Conservation (phyloP, 2,329 filamentous ascomycete genomes). For the Setomelanomma holmii region DNA sequence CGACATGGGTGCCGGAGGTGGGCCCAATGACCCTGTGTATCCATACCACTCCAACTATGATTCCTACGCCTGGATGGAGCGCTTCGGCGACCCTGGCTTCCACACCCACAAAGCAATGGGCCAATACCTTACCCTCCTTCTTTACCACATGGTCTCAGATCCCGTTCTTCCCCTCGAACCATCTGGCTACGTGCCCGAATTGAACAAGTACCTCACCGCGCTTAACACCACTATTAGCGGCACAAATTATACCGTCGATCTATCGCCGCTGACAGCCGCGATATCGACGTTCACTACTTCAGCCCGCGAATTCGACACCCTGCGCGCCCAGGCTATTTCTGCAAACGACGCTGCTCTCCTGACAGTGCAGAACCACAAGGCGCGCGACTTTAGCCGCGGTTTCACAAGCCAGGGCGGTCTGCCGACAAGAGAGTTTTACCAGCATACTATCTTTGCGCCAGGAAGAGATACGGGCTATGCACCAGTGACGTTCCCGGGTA, state of each 20-base stretch:
- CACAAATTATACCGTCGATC: slow-evolving; percentile 41
- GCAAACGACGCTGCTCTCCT: slow-evolving; percentile 38
- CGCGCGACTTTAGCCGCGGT: slow-evolving; percentile 54
- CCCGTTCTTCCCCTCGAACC: slow-evolving; percentile 50
- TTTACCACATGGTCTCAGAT: slow-evolving; percentile 52
- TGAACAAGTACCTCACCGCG: slow-evolving; percentile 45
- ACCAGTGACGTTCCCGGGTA: slow-evolving; percentile 47
- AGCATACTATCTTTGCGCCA: slow-evolving; percentile 57
- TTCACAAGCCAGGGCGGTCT: slow-evolving; percentile 57
- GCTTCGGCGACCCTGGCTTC: slow-evolving; percentile 60
- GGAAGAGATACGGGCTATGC: slow-evolving; percentile 52
- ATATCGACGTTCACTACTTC: slow-evolving; percentile 47
- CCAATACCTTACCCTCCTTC: slow-evolving; percentile 53
- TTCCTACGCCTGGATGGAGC: slow-evolving; percentile 60
- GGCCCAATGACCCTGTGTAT: slow-evolving; percentile 53
- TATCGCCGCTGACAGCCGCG: slow-evolving; percentile 40
- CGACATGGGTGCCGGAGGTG: slow-evolving; percentile 51
- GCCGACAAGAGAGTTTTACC: slow-evolving; percentile 54
- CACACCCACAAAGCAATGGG: slow-evolving; percentile 58
- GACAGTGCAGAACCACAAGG: slow-evolving; percentile 53
- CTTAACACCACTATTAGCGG: slow-evolving; percentile 41
- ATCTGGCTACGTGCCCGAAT: slow-evolving; percentile 47
- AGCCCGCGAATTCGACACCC: slow-evolving; percentile 34
- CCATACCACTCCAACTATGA: slow-evolving; percentile 59
- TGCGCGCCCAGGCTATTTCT: slow-evolving; percentile 40